Percentiles rank a stretch among this genome's conserved stretches.
Evolutionary conservation across 2,329 filamentous ascomycete genomes (phyloP).

Genomic region (Cercospora zeae-maydis): DNA sequence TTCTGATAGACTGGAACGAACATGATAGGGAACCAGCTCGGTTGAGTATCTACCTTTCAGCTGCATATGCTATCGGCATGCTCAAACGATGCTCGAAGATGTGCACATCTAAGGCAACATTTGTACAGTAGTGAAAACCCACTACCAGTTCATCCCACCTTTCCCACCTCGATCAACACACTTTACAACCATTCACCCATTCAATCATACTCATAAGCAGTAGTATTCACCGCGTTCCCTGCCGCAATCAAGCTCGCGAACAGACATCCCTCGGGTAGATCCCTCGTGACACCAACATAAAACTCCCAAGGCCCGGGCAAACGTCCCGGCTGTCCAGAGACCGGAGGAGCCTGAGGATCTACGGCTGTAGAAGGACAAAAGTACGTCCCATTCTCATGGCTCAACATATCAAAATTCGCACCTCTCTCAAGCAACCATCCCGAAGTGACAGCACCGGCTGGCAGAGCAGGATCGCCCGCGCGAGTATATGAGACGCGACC

Average conservation of each 20-base stretch:
- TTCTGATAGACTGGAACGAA: too few relatives aligned
- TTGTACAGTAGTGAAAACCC: not conserved
- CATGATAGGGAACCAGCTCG: not conserved
- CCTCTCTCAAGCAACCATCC: conserved; percentile 26
- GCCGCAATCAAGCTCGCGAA: conserved; percentile 11
- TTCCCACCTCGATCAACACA: not conserved
- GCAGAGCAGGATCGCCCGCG: conserved; percentile 29
- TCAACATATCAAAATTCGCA: conserved; percentile 21
- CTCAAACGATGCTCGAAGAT: not conserved
- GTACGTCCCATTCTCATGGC: conserved; percentile 15
- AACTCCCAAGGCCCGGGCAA: conserved; percentile 15
- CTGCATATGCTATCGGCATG: not conserved
- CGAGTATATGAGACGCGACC: conserved; percentile 33
- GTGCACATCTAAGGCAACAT: not conserved
- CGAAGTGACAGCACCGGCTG: conserved; percentile 25
- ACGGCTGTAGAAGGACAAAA: conserved; percentile 4
- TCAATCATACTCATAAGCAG: conserved; percentile 10
- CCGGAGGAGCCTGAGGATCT: not conserved
- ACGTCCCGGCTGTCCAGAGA: not conserved
- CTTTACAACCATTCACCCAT: not conserved
- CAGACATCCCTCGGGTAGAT: conserved; percentile 7
- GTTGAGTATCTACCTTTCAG: not conserved
- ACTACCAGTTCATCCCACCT: not conserved
- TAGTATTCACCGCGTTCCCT: conserved; percentile 10
- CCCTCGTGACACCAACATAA: conserved; percentile 6